Base-by-base conservation (phyloP, 164 flowering plant genomes). In the Chimonanthus praecox region DNA sequence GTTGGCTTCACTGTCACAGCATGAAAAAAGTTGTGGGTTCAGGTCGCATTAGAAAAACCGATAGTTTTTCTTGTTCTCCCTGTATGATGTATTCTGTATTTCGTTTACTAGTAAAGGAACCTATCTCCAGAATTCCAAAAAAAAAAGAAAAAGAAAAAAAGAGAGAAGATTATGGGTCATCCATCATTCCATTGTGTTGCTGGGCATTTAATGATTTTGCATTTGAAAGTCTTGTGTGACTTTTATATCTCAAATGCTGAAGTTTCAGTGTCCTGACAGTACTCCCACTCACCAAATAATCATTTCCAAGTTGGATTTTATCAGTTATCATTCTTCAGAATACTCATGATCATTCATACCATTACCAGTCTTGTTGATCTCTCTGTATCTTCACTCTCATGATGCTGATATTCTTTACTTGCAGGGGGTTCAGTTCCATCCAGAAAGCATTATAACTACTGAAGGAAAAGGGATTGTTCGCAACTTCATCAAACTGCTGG, bases 391-490 rank as follows among this genome's bases (percentile, higher is more conserved):
- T 54, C 60, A 54, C 5, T 4, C 60, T 54, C 11, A 13, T 54
- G 33, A 11, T 54, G 60, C 60, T 54, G 60, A 11, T 54, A 3
- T 54, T 13, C 60, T 54, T 54, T 13, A 47, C 7, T 64, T 83
- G 78, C 87, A 90, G 91, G 95, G 93, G 20, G 95, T 90, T 64
- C 93, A 90, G 68, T 90, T 90, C 79, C 93, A 90, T 82, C 93
- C 93, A 0, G 95, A 90, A 73, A 90, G 93, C 85, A 89, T 89
- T 72, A 88, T 90, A 67, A 87, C 91, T 33, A 75, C 67, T 4
- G 88, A 88, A 84, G 94, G 94, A 9, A 88, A 76, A 80, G 77
- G 54, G 5, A 88, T 89, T 43, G 86, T 89, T 45, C 68, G 76
- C 69, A 90, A 89, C 74, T 90, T 90, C 64, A 47, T 90, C 75